Percentiles rank a stretch among this genome's conserved stretches.
phyloP scores from a whole-genome alignment of 345 rosid genomes.

The Populus pruinosa region DNA sequence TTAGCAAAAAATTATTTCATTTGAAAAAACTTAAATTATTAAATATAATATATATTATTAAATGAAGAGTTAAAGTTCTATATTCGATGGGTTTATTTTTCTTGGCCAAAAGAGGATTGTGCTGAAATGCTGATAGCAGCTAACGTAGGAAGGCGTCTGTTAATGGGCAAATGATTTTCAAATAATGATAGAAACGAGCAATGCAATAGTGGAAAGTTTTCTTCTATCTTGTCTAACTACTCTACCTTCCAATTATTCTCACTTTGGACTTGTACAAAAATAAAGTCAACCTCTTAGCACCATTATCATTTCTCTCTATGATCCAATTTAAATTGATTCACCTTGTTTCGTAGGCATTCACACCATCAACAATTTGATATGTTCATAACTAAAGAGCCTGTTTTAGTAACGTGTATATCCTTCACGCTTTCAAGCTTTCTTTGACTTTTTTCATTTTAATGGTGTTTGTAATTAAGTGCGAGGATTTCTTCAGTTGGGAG shows the following conservation, averaged over 20 bases:
- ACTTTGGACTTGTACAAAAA: not conserved
- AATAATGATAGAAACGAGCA: not conserved
- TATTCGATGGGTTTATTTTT: not conserved
- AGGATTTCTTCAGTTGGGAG: not conserved
- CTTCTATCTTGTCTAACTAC: conserved; percentile 27
- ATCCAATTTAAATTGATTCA: not conserved
- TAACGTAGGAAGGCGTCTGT: not conserved
- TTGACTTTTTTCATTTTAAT: not conserved
- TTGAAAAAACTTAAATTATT: too few relatives aligned
- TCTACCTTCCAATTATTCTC: conserved; percentile 40
- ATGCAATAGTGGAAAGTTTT: conserved; percentile 7
- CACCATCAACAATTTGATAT: not conserved
- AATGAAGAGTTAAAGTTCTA: too few relatives aligned
- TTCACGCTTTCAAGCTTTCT: not conserved
- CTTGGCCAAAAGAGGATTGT: not conserved
- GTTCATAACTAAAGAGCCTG: not conserved
- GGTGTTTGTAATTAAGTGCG: not conserved
- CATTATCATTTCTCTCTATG: not conserved
- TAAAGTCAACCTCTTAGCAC: conserved; percentile 17
- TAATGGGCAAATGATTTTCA: not conserved
- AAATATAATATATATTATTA: too few relatives aligned
- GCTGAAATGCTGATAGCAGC: conserved; percentile 8
- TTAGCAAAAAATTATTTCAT: too few relatives aligned
- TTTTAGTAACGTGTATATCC: not conserved
- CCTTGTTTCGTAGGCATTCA: not conserved